phyloP scores from a whole-genome alignment of 495 filamentous ascomycete species.

The Trichocladium uniseriatum region DNA sequence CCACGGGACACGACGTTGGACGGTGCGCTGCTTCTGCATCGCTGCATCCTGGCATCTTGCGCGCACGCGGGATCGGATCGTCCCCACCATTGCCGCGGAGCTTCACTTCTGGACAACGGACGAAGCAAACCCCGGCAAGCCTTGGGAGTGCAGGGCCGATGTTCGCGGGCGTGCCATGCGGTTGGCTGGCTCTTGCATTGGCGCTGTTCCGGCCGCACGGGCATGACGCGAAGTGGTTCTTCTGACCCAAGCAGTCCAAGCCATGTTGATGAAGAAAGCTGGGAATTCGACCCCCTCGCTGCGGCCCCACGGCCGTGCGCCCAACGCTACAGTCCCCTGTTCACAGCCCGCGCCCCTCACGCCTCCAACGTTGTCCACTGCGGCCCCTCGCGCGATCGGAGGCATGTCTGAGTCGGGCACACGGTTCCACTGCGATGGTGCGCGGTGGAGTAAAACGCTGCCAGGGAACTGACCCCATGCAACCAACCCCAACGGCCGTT shows the following conservation, averaged over 20 bases:
- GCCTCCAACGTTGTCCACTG: neutral
- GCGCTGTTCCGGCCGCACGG: neutral
- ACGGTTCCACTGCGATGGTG: slow-evolving; percentile 1
- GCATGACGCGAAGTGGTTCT: neutral
- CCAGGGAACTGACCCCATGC: slow-evolving; percentile 3
- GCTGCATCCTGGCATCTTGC: slow-evolving; percentile 8
- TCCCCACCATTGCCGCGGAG: slow-evolving; percentile 6
- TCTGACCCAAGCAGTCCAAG: neutral
- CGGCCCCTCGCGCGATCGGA: slow-evolving; percentile 6
- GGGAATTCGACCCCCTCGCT: neutral
- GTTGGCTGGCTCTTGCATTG: too few relatives aligned
- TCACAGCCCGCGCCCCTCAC: too few relatives aligned
- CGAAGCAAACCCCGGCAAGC: slow-evolving; percentile 6
- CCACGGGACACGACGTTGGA: slow-evolving; percentile 10
- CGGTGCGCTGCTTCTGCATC: slow-evolving; percentile 1
- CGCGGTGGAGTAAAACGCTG: slow-evolving; percentile 7
- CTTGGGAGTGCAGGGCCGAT: slow-evolving; percentile 11
- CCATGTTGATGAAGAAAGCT: too few relatives aligned
- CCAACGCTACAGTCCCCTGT: too few relatives aligned
- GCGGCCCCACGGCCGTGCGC: too few relatives aligned
- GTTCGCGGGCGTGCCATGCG: slow-evolving; percentile 11
- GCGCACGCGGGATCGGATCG: slow-evolving; percentile 4
- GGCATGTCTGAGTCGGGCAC: slow-evolving; percentile 7
- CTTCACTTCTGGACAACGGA: slow-evolving; percentile 9
- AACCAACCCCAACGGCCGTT: neutral